These are phyloP conservation scores for Zasmidium cellare DNA, from an alignment of 2,329 filamentous ascomycete genomes.

Conservation along the genomic window DNA sequence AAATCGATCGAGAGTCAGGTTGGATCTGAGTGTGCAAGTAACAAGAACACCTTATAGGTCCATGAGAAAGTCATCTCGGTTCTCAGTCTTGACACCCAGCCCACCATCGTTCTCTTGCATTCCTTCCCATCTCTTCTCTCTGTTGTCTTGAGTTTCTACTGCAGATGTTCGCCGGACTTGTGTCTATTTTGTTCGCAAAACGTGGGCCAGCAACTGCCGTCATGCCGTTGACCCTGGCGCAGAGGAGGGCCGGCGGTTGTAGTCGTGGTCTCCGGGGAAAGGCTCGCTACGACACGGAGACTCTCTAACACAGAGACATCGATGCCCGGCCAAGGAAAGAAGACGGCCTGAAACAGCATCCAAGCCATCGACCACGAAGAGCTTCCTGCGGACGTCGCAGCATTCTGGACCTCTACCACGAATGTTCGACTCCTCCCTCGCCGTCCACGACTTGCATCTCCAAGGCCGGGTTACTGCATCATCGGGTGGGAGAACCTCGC, in stretches of 20 bases:
- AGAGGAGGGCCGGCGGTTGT: background rate
- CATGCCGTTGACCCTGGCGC: background rate
- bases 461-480: background rate
- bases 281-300: background rate
- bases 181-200: background rate
- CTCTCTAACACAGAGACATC: background rate
- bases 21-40: background rate
- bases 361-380: background rate
- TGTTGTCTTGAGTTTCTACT: background rate
- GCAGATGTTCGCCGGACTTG: background rate
- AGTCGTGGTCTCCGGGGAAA: background rate
- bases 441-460: background rate
- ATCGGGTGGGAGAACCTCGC: constrained; percentile 4
- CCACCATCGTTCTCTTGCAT: too few relatives aligned
- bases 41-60: background rate
- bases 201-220: background rate
- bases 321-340: background rate
- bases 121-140: background rate
- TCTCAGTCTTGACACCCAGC: too few relatives aligned
- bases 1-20: background rate
- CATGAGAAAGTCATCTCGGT: background rate
- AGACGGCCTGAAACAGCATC: background rate
- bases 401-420: background rate
- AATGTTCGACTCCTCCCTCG: too few relatives aligned
- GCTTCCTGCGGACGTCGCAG: background rate